Evolutionary conservation across 305 asterid genomes (phyloP).

Genomic region (Fraxinus paxiana): DNA sequence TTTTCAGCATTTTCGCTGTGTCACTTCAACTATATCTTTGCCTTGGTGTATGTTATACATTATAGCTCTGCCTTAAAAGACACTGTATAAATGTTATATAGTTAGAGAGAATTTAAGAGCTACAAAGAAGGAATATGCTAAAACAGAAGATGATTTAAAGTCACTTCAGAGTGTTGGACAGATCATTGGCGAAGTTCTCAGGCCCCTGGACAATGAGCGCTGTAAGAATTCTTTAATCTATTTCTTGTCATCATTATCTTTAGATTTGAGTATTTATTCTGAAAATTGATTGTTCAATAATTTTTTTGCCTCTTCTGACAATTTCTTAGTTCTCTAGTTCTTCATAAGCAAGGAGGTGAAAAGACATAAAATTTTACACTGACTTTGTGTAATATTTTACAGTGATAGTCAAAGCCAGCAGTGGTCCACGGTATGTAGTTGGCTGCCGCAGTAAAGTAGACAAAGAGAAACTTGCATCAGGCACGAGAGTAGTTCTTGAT

Average conservation of each 20-base stretch:
- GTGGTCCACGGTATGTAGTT: constrained; percentile 96
- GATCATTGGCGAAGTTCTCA: constrained; percentile 92
- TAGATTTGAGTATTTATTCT: background rate
- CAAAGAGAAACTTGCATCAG: constrained; percentile 78
- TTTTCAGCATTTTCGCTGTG: background rate
- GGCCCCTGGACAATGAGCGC: constrained; percentile 95
- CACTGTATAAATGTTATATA: constrained; percentile 32
- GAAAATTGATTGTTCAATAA: background rate
- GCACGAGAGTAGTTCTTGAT: constrained; percentile 92
- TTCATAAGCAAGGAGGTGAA: background rate
- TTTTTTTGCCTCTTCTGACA: background rate
- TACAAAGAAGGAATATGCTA: constrained; percentile 76
- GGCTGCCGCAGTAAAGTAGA: constrained; percentile 98
- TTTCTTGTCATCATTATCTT: background rate
- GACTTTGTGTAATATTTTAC: constrained; percentile 16
- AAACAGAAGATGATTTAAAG: constrained; percentile 94
- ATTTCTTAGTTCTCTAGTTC: constrained; percentile 3
- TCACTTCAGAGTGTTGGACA: constrained; percentile 97
- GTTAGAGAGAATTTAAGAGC: constrained; percentile 70
- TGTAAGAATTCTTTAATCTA: constrained; percentile 41
- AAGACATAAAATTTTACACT: background rate
- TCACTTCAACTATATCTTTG: background rate
- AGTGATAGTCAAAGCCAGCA: constrained; percentile 98
- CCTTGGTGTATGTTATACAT: background rate
- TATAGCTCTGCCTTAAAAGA: constrained; percentile 10